Base-by-base conservation (phyloP, 352 stramenopile genomes). In the Peronospora farinosa region DNA sequence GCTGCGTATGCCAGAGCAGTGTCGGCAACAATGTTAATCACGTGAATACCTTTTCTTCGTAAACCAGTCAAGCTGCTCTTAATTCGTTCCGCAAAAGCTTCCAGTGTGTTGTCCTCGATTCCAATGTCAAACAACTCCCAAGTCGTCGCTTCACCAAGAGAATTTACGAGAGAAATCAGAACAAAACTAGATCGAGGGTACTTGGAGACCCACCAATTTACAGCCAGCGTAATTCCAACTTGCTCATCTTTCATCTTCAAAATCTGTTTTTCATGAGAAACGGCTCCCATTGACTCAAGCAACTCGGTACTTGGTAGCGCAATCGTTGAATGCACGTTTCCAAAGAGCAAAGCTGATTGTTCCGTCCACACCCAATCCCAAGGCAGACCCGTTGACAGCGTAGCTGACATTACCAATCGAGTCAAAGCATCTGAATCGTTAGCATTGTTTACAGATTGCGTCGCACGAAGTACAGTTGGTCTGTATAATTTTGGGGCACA, bases 21-120 rank as follows among this genome's bases (percentile, higher is more conserved):
- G 31, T 89, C 78, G 0, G 72, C 64, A 47, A 89, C 77, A 49
- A 92, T 85, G 25, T 70, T 84, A 35, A 92, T 84, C 36, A 92
- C 55, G n/a, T 70, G 55, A 5, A 88, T 72, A 12, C 65, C 61
- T 48, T 69, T 63, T 19, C 65, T 65, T 7, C 61, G 59, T n/a
- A 92, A 60, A 8, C 53, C 32, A 6, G 60, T 45, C 11, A 92
- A 57, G 15, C 53, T 63, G 15, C 1, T 21, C 47, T 78, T 77
- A 37, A 92, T 76, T 51, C 82, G 78, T 11, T 65, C 65, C 2
- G 70, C 61, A 13, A 92, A 40, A 19, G 59, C 47, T 13, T 84
- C 72, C 15, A 70, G 40, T 10, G 55, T 28, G 16, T 54, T 68
- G 5, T 76, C 58, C 10, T 78, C 67, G 6, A 72, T 55, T 23